Evolutionary conservation across 768 basidiomycete species (phyloP).

Genomic region (Leucocoprinus leucothites): DNA sequence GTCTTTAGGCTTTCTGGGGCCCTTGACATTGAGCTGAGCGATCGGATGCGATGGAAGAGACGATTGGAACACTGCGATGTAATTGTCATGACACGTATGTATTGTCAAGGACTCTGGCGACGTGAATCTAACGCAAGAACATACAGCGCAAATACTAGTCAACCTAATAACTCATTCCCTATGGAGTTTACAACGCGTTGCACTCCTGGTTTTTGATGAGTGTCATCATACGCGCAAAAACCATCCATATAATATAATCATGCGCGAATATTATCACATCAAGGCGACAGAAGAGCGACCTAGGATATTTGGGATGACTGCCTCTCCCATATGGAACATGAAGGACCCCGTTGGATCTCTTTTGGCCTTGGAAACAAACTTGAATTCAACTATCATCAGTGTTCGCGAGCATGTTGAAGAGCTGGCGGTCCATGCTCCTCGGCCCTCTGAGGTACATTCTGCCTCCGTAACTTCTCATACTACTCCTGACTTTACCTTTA

Average conservation of each 20-base stretch:
- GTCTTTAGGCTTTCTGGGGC: conserved; percentile 71
- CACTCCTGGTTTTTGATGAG: conserved; percentile 78
- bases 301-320: conserved; percentile 92
- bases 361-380: conserved; percentile 58
- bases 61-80: conserved; percentile 67
- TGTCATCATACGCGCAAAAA: conserved; percentile 77
- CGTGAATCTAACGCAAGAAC: background rate
- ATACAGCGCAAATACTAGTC: conserved; percentile 74
- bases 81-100: conserved; percentile 79
- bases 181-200: conserved; percentile 67
- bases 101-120: background rate
- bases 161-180: conserved; percentile 80
- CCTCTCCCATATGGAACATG: conserved; percentile 83
- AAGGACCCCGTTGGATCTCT: conserved; percentile 66
- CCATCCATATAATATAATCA: conserved; percentile 76
- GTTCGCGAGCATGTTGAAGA: conserved; percentile 71
- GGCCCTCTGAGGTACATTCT: conserved; percentile 58
- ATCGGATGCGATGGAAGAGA: conserved; percentile 60
- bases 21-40: conserved; percentile 66
- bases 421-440: conserved; percentile 56
- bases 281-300: conserved; percentile 45
- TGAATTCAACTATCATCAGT: conserved; percentile 73
- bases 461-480: no score
- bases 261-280: conserved; percentile 62
- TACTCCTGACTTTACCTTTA: conserved; percentile 1